These are phyloP conservation scores for Yamadazyma jaroonii DNA, from an alignment of 1,139 yeast genomes.

Conservation along the genomic window DNA sequence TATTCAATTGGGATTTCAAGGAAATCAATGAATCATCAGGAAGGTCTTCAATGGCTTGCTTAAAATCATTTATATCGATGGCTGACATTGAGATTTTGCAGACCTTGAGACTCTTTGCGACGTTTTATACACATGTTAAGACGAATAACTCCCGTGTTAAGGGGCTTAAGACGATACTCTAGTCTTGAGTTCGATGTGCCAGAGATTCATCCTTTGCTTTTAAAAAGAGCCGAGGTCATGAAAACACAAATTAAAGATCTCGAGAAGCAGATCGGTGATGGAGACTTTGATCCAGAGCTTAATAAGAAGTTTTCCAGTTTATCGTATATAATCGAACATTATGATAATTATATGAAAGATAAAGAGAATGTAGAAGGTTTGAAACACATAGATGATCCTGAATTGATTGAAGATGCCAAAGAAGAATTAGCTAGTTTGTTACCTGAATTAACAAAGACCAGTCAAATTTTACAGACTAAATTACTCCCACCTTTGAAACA, in stretches of 20 bases:
- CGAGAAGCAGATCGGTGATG: slow-evolving; percentile 46
- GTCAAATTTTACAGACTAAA: slow-evolving; percentile 48
- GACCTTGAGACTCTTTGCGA: slow-evolving; percentile 1
- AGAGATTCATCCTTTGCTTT: slow-evolving; percentile 56
- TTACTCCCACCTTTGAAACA: slow-evolving; percentile 77
- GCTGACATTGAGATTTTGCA: slow-evolving; percentile 1
- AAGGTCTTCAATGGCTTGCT: slow-evolving; percentile 30
- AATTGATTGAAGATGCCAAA: slow-evolving; percentile 20
- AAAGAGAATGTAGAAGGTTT: slow-evolving; percentile 35
- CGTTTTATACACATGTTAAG: not conserved
- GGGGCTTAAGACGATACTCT: slow-evolving; percentile 6
- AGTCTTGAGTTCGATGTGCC: slow-evolving; percentile 13
- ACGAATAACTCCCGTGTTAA: not conserved
- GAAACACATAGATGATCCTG: slow-evolving; percentile 29
- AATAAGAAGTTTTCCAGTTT: slow-evolving; percentile 58
- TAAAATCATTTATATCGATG: slow-evolving; percentile 27
- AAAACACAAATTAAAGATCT: slow-evolving; percentile 47
- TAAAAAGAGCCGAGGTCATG: slow-evolving; percentile 58
- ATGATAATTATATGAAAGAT: slow-evolving; percentile 43
- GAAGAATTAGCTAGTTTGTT: slow-evolving; percentile 29
- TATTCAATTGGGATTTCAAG: slow-evolving; percentile 23
- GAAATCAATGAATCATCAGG: slow-evolving; percentile 28
- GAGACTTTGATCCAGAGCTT: slow-evolving; percentile 51
- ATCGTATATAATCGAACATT: slow-evolving; percentile 51
- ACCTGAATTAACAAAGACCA: slow-evolving; percentile 35